Conservation (phyloP, 2,329 filamentous ascomycete species). For the Thielaviopsis populi region DNA sequence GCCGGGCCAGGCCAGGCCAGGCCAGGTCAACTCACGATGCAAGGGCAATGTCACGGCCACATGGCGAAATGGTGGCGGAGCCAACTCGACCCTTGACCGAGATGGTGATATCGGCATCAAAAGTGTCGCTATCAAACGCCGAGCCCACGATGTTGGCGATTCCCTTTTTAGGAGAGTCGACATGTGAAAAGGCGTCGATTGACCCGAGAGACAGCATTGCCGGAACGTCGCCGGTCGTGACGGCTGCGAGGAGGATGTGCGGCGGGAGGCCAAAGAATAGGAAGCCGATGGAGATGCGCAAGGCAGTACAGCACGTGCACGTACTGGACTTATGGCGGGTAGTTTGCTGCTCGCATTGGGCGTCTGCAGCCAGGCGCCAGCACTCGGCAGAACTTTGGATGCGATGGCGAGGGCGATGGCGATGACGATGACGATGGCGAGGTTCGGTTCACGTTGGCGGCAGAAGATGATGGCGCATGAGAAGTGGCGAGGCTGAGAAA, state of each 20-base stretch:
- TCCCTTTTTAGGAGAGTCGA: slow-evolving; percentile 37
- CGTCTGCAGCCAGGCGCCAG: background rate
- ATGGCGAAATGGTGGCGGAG: slow-evolving; percentile 84
- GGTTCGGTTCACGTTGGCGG: too few species aligned
- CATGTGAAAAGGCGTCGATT: slow-evolving; percentile 5
- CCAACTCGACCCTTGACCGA: slow-evolving; percentile 69
- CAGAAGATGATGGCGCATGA: too few species aligned
- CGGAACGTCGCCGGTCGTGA: background rate
- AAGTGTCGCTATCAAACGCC: slow-evolving; percentile 74
- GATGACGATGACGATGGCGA: background rate
- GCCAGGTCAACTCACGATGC: slow-evolving; percentile 46
- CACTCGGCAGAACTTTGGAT: background rate
- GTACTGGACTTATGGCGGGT: background rate
- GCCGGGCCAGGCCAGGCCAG: too few species aligned
- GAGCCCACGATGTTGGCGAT: slow-evolving; percentile 41
- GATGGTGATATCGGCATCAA: slow-evolving; percentile 71
- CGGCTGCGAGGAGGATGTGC: background rate
- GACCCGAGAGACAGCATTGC: background rate
- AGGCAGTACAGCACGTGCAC: background rate
- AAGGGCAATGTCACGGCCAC: slow-evolving; percentile 75
- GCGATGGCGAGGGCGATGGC: background rate
- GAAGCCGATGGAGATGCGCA: background rate
- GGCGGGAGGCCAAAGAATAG: background rate
- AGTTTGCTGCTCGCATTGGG: background rate
- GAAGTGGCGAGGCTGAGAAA: background rate